Evolutionary conservation across 1,284 basidiomycete species (phyloP), one percentile per base, ranked within the genome.

Genomic region (Papiliotrema flavescens): DNA sequence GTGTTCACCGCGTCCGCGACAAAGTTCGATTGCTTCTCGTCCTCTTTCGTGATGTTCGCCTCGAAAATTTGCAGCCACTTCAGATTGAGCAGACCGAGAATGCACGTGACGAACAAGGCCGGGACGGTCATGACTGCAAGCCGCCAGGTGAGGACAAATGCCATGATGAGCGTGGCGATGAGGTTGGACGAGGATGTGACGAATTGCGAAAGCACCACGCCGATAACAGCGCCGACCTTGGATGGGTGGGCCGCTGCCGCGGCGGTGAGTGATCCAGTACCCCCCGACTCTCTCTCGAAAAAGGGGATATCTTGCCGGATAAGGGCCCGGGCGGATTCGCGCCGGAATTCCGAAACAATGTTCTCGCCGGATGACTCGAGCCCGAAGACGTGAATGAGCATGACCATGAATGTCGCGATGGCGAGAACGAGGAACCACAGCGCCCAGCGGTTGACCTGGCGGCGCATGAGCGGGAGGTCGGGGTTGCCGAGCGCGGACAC

Each of bases 1-100:
- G 73, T 70, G 48, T 78, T 77, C 23, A 77, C 72, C 14, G 74
- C 63, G 51, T 79, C 78, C n/a, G 69, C 63, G 13, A 78, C 69
- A 51, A 71, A 77, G 19, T 61, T 57, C 9, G 74, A 65, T 20
- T 69, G 63, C 20, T 62, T 56, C 41, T 76, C 74, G 41, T 63
- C 66, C 26, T 67, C 67, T 42, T 70, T 65, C 19, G 70, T 64
- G 41, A 69, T 62, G 39, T 62, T 56, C n/a, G 70, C 66, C 53
- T 78, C 78, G 59, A 73, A 67, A 1, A 49, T 42, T 20, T 60
- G 55, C 3, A 67, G 55, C 44, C 48, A 69, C 14, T 51, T 40
- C 42, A 65, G 55, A 44, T 67, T 69, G 50, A 64, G 26, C 35
- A 59, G 63, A 17, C 61, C 65, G 13, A 59, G 32, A 3, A 42